Conservation (phyloP, 2,329 filamentous ascomycete genomes). For the Xylaria sp. region DNA sequence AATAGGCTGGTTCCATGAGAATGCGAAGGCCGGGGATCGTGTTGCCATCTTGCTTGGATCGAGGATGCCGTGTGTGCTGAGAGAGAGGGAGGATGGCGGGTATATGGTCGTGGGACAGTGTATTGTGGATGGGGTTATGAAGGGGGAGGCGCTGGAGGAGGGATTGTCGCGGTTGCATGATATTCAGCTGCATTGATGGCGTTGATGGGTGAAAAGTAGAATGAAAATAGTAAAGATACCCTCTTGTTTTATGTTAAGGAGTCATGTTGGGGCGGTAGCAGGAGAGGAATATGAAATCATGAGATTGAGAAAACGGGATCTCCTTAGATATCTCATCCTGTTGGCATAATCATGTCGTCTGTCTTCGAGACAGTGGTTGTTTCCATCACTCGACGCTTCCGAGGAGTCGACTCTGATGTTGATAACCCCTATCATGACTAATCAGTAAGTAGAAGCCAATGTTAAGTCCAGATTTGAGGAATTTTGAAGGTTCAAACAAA, state of each 20-base stretch:
- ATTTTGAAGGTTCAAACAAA: too few relatives aligned
- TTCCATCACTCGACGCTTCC: too few relatives aligned
- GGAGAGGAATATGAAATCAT: too few relatives aligned
- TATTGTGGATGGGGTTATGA: constrained; percentile 16
- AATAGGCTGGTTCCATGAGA: constrained; percentile 14
- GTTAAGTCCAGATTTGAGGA: too few relatives aligned
- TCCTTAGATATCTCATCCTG: too few relatives aligned
- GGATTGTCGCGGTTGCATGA: constrained; percentile 12
- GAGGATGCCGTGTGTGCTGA: constrained; percentile 17
- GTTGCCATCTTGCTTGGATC: constrained; percentile 13
- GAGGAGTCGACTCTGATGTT: too few relatives aligned
- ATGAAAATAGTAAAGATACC: too few relatives aligned
- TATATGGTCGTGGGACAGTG: constrained; percentile 13
- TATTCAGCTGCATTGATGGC: constrained; percentile 10
- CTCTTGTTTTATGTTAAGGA: neutral
- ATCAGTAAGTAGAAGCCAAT: too few relatives aligned
- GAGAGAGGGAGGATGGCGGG: constrained; percentile 5
- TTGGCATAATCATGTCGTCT: too few relatives aligned
- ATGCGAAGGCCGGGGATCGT: constrained; percentile 12
- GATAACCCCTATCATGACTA: too few relatives aligned
- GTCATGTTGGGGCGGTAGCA: neutral
- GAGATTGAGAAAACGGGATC: too few relatives aligned
- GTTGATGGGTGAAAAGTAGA: neutral
- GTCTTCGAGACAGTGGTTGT: too few relatives aligned
- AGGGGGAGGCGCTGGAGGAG: constrained; percentile 14